These are phyloP conservation scores for Knoxdaviesia proteae DNA, from an alignment of 2,329 filamentous ascomycete genomes.

Conservation along the genomic window DNA sequence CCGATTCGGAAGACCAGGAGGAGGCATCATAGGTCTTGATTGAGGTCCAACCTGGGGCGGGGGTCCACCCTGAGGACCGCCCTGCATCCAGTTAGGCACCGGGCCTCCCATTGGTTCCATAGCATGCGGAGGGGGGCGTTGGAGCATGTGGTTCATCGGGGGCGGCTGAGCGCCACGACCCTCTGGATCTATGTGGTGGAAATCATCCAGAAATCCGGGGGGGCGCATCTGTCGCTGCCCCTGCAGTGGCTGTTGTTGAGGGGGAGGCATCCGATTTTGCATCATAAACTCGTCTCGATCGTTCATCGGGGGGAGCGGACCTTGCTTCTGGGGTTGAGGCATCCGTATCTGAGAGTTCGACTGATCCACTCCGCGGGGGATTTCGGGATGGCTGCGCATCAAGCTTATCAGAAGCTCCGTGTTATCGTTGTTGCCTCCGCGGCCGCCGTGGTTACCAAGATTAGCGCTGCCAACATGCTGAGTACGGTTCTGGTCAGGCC, in stretches of 20 bases:
- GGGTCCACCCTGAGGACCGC: slow-evolving; percentile 19
- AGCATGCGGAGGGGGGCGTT: slow-evolving; percentile 38
- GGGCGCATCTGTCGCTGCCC: slow-evolving; percentile 20
- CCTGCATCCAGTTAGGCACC: slow-evolving; percentile 31
- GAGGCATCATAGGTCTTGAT: slow-evolving; percentile 29
- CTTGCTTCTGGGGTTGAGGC: slow-evolving; percentile 29
- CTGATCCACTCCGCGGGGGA: slow-evolving; percentile 14
- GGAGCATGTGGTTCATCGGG: slow-evolving; percentile 38
- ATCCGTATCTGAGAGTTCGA: slow-evolving; percentile 9
- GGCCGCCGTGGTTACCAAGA: background rate
- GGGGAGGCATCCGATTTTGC: slow-evolving; percentile 11
- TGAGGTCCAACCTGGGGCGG: slow-evolving; percentile 11
- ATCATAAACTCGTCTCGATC: slow-evolving; percentile 27
- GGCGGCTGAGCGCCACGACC: slow-evolving; percentile 30
- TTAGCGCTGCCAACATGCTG: too few relatives aligned
- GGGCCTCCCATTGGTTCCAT: slow-evolving; percentile 31
- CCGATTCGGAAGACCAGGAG: slow-evolving; percentile 31
- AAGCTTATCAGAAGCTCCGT: slow-evolving; percentile 73
- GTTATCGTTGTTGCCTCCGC: slow-evolving; percentile 34
- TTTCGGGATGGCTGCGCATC: slow-evolving; percentile 38
- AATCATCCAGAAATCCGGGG: slow-evolving; percentile 33
- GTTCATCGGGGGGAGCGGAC: slow-evolving; percentile 22
- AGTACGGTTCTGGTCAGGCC: slow-evolving; percentile 20
- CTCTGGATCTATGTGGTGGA: slow-evolving; percentile 27
- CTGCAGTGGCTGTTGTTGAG: slow-evolving; percentile 9